Conservation (phyloP, 2,329 filamentous ascomycete genomes). For the Cordyceps fumosorosea region DNA sequence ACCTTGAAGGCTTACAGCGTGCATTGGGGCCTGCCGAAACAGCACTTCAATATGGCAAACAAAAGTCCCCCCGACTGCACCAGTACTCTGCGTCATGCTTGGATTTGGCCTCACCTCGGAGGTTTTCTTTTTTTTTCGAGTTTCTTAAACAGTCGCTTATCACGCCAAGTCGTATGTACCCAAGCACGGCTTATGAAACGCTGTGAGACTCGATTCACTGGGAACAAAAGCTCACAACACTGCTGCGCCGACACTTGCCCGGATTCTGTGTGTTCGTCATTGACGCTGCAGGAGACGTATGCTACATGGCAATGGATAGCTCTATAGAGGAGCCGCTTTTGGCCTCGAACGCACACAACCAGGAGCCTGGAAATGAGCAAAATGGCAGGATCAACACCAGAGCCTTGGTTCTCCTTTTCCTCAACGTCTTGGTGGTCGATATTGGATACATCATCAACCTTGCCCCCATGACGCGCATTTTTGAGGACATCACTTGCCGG, state of each 20-base stretch:
- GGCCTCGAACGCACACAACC: not conserved
- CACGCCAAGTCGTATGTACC: not conserved
- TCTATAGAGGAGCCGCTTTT: slow-evolving; percentile 6
- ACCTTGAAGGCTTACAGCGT: not conserved
- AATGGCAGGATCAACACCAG: not conserved
- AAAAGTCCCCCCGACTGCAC: not conserved
- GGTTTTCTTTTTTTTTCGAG: not conserved
- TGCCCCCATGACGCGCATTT: slow-evolving; percentile 3
- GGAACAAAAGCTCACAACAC: too few species aligned
- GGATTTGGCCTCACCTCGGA: not conserved
- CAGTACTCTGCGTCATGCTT: not conserved
- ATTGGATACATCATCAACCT: slow-evolving; percentile 7
- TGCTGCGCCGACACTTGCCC: too few species aligned
- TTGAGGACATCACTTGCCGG: slow-evolving; percentile 6
- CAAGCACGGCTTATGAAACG: not conserved
- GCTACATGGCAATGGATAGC: not conserved
- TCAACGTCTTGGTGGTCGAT: not conserved
- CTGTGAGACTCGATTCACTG: not conserved
- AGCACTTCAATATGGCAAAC: not conserved
- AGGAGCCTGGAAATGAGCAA: not conserved
- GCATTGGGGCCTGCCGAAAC: not conserved
- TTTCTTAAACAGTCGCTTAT: not conserved
- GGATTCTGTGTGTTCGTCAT: not conserved
- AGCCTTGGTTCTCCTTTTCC: not conserved
- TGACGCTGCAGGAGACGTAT: not conserved